Percentiles rank a stretch among this genome's conserved stretches.
phyloP scores from a whole-genome alignment of 805 yeast species.

The Ogataea corticis region DNA sequence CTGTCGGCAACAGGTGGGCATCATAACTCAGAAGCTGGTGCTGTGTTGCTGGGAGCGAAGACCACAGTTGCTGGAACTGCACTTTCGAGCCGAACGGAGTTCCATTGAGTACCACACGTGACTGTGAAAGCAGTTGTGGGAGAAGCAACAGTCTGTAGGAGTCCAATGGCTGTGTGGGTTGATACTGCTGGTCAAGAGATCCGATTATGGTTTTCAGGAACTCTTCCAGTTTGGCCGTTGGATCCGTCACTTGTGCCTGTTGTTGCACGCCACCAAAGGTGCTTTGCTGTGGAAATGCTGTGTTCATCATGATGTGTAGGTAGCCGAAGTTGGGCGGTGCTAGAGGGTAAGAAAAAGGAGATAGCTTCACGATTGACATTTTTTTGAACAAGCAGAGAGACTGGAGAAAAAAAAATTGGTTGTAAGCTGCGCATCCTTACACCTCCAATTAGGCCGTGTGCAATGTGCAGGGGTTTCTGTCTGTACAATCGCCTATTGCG shows the following conservation, averaged over 20 bases:
- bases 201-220: constrained; percentile 27
- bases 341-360: too few relatives aligned
- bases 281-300: constrained; percentile 1
- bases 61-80: constrained; percentile 60
- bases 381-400: too few relatives aligned
- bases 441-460: background rate
- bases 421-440: constrained; percentile 1
- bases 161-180: constrained; percentile 21
- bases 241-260: constrained; percentile 14
- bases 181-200: constrained; percentile 27
- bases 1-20: constrained; percentile 58
- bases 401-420: background rate
- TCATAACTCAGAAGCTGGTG: constrained; percentile 67
- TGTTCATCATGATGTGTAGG: constrained; percentile 1
- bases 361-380: too few relatives aligned
- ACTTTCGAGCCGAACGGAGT: constrained; percentile 52
- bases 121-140: constrained; percentile 50
- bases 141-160: constrained; percentile 27
- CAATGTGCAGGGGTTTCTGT: too few relatives aligned
- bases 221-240: constrained; percentile 26
- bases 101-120: constrained; percentile 61
- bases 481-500: background rate
- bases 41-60: constrained; percentile 54
- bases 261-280: constrained; percentile 1
- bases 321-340: background rate